Conservation (phyloP, 2,329 filamentous ascomycete species). For the Dichotomopilus funicola region DNA sequence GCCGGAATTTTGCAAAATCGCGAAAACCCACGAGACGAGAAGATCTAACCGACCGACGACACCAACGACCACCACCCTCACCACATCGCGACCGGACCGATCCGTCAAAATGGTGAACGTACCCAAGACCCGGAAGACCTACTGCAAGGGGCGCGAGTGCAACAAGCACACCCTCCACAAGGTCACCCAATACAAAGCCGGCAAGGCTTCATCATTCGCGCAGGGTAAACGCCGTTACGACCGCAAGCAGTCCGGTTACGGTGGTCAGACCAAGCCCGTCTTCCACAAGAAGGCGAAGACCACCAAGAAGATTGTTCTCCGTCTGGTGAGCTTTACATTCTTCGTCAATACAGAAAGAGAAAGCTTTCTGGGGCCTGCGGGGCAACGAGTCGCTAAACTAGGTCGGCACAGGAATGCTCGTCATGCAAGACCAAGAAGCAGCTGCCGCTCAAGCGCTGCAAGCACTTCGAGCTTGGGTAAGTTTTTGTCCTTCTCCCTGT, state of each 20-base stretch:
- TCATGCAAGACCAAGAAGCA: constrained; percentile 97
- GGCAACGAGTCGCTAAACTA: constrained; percentile 16
- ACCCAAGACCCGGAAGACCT: constrained; percentile 79
- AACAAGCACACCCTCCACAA: constrained; percentile 71
- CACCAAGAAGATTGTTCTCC: constrained; percentile 99
- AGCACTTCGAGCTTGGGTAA: constrained; percentile 99
- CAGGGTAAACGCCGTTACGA: constrained; percentile 99
- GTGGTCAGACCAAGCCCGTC: constrained; percentile 99
- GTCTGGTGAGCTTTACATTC: constrained; percentile 47
- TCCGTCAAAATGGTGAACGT: constrained; percentile 62
- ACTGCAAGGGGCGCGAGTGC: constrained; percentile 83
- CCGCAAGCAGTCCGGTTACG: constrained; percentile 98
- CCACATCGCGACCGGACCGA: constrained; percentile 22
- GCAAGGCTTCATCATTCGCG: constrained; percentile 34
- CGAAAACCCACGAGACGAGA: constrained; percentile 17
- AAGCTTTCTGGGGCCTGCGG: neutral
- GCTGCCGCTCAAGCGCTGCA: constrained; percentile 98
- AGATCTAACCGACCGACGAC: constrained; percentile 16
- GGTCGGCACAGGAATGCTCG: constrained; percentile 64
- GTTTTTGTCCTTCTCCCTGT: constrained; percentile 28
- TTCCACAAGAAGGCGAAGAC: constrained; percentile 99
- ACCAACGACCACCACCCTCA: constrained; percentile 22
- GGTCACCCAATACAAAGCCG: constrained; percentile 83
- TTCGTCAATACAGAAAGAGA: neutral
- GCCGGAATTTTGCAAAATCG: constrained; percentile 24